Percentiles rank a stretch among this genome's conserved stretches.
These are phyloP conservation scores for Kazachstania kunashirensis DNA, from an alignment of 805 yeast species.

Conservation along the genomic window DNA sequence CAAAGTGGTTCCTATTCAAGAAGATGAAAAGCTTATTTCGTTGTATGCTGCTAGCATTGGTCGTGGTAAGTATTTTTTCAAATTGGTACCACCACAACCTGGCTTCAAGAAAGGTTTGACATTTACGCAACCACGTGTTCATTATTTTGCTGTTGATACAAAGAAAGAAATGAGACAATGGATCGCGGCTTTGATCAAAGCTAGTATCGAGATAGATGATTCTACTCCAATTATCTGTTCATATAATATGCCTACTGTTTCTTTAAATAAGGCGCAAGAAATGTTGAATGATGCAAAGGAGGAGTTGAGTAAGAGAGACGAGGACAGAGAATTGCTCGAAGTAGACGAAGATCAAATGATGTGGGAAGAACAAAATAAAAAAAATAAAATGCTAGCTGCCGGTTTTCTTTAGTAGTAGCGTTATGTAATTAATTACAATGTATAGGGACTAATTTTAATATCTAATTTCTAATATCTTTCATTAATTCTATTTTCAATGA, in stretches of 20 bases:
- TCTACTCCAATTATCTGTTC: conserved; percentile 83
- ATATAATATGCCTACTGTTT: conserved; percentile 90
- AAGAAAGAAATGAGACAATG: conserved; percentile 86
- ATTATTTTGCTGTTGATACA: conserved; percentile 89
- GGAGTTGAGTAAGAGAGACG: conserved; percentile 48
- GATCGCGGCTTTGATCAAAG: conserved; percentile 90
- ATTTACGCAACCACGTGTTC: conserved; percentile 91
- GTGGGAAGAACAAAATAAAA: conserved; percentile 25
- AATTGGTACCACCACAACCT: conserved; percentile 92
- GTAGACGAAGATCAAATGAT: conserved; percentile 25
- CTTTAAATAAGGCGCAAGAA: conserved; percentile 78
- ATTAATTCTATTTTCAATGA: no score
- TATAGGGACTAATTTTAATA: no score
- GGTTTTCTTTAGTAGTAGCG: no score
- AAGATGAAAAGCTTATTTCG: conserved; percentile 76
- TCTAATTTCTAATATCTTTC: no score
- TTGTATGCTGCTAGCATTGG: conserved; percentile 89
- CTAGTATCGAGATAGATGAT: conserved; percentile 93
- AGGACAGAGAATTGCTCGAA: conserved; percentile 26
- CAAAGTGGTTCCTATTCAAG: conserved; percentile 72
- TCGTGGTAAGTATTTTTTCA: conserved; percentile 82
- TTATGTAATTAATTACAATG: no score
- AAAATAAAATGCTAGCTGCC: conserved; percentile 5
- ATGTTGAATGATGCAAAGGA: conserved; percentile 73
- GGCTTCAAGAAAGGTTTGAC: conserved; percentile 92